phyloP scores from a whole-genome alignment of 2,329 filamentous ascomycete species.

The Cadophora sp. region DNA sequence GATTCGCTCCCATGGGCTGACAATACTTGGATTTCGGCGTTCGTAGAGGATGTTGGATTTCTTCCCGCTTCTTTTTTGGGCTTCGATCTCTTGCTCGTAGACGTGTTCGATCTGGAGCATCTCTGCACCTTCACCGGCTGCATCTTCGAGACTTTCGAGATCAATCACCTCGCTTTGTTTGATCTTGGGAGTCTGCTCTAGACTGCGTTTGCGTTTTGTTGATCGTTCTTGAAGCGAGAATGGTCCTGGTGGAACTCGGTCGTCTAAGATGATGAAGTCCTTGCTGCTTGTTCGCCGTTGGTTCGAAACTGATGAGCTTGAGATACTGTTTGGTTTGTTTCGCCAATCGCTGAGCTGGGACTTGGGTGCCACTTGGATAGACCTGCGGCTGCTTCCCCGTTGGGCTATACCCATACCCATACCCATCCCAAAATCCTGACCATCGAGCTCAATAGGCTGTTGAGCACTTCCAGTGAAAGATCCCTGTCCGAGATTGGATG shows the following conservation, averaged over 20 bases:
- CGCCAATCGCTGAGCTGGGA: background rate
- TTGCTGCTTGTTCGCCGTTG: background rate
- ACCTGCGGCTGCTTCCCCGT: background rate
- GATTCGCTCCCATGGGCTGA: conserved; percentile 30
- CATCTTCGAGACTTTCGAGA: conserved; percentile 21
- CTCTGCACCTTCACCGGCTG: conserved; percentile 5
- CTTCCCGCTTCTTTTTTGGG: background rate
- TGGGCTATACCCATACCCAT: background rate
- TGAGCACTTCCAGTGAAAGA: conserved; percentile 4
- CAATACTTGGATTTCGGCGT: conserved; percentile 36
- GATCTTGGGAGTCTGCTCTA: background rate
- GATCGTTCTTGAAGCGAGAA: background rate
- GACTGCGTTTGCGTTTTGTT: background rate
- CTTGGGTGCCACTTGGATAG: too few relatives aligned
- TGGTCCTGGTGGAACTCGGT: background rate
- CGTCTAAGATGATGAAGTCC: background rate
- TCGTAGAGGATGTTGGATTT: conserved; percentile 14
- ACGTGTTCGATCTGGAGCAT: conserved; percentile 25
- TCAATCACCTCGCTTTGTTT: conserved; percentile 13
- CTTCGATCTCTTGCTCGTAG: conserved; percentile 21
- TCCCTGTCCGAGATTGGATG: background rate
- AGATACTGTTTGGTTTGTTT: background rate
- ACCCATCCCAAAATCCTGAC: background rate
- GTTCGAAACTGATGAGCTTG: background rate
- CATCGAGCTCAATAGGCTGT: conserved; percentile 14